A percentile compares a stretch with the other conserved stretches of the same genome.
These are phyloP conservation scores for Malus hybrid DNA, from an alignment of 331 rosid species.

Conservation along the genomic window DNA sequence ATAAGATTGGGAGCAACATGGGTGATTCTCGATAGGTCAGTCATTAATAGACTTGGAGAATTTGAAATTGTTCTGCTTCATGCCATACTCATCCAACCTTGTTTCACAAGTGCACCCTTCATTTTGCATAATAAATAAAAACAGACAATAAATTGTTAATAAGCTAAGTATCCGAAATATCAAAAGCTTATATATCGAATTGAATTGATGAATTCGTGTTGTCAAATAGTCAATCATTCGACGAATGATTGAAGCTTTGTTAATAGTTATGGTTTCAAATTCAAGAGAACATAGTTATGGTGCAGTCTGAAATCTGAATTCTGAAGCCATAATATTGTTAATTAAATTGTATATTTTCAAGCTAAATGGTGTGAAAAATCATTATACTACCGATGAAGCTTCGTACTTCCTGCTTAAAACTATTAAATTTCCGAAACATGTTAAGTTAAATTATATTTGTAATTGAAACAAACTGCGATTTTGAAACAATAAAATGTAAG, in stretches of 20 bases:
- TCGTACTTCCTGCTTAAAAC: neutral
- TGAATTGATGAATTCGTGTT: neutral
- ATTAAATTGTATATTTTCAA: neutral
- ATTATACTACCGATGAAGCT: neutral
- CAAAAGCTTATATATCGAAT: neutral
- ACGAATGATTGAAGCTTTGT: neutral
- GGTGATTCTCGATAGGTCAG: conserved; percentile 72
- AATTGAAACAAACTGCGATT: neutral
- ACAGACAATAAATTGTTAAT: neutral
- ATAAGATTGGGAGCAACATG: conserved; percentile 37
- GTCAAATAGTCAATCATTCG: neutral
- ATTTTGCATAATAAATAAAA: neutral
- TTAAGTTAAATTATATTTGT: neutral
- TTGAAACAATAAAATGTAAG: neutral
- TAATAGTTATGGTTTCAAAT: neutral
- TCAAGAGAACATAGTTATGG: neutral
- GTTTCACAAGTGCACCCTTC: neutral
- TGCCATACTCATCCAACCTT: neutral
- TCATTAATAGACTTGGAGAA: neutral
- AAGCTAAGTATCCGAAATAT: neutral
- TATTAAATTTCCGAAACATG: neutral
- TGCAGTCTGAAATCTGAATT: neutral
- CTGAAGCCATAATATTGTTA: neutral
- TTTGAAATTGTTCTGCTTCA: neutral
- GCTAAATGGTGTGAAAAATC: neutral